A percentile compares a stretch with the other conserved stretches of the same genome.
phyloP scores from a whole-genome alignment of 2,329 filamentous ascomycete species.

The Macrophomina phaseolina region DNA sequence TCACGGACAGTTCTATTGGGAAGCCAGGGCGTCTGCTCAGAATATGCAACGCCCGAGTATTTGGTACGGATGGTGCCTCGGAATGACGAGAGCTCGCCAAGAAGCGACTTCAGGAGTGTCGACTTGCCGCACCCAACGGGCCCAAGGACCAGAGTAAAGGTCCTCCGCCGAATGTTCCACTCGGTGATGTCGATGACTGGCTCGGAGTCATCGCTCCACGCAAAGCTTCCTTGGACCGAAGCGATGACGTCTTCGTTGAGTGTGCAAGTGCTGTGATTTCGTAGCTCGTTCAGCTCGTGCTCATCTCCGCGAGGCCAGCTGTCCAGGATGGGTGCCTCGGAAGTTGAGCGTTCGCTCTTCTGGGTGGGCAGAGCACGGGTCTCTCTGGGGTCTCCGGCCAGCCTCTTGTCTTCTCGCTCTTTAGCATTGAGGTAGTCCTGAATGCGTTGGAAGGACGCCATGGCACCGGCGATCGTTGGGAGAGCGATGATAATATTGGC shows the following conservation, averaged over 20 bases:
- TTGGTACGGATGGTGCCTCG: slow-evolving; percentile 40
- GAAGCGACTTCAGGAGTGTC: slow-evolving; percentile 49
- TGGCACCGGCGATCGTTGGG: neutral
- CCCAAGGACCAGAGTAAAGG: slow-evolving; percentile 28
- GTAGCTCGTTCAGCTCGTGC: slow-evolving; percentile 1
- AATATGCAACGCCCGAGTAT: slow-evolving; percentile 43
- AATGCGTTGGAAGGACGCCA: neutral
- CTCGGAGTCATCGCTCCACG: neutral
- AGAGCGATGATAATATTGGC: slow-evolving; percentile 3
- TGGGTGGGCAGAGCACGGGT: neutral
- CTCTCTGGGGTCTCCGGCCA: neutral
- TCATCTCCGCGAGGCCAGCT: neutral
- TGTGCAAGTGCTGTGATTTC: neutral
- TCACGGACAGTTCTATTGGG: slow-evolving; percentile 45
- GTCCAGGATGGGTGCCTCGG: neutral
- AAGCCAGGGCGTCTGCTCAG: slow-evolving; percentile 47
- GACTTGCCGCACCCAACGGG: slow-evolving; percentile 43
- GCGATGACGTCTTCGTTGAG: neutral
- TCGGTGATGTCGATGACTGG: slow-evolving; percentile 1
- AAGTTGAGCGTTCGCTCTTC: neutral
- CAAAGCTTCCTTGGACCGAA: neutral
- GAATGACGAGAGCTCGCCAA: slow-evolving; percentile 43
- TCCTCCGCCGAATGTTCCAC: neutral
- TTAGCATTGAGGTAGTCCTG: neutral
- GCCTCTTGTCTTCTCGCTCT: neutral